Evolutionary conservation across 2,329 filamentous ascomycete species (phyloP).

Genomic region (Claviceps sp.): DNA sequence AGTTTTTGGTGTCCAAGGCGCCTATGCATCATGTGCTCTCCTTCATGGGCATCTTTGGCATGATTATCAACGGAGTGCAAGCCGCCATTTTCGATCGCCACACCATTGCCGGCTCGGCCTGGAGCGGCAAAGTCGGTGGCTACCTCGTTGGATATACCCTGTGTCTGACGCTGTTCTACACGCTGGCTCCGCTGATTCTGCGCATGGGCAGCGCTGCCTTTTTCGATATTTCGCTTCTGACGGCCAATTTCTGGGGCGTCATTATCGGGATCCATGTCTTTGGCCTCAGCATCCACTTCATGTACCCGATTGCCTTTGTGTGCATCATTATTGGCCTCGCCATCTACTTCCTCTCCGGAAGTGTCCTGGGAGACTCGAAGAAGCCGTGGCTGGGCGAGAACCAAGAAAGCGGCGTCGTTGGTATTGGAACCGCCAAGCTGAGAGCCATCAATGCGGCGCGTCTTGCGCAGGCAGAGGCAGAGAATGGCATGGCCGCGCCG

Average conservation of each 20-base stretch:
- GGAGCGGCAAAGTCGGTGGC: slow-evolving; percentile 41
- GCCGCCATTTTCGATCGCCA: slow-evolving; percentile 80
- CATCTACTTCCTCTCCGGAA: slow-evolving; percentile 77
- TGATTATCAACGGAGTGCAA: slow-evolving; percentile 83
- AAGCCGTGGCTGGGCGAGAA: slow-evolving; percentile 91
- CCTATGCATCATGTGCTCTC: slow-evolving; percentile 89
- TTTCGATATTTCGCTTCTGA: slow-evolving; percentile 90
- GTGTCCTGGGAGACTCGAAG: slow-evolving; percentile 69
- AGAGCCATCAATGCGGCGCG: slow-evolving; percentile 50
- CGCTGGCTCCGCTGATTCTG: slow-evolving; percentile 72
- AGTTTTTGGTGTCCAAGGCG: slow-evolving; percentile 78
- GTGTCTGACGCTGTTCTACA: slow-evolving; percentile 74
- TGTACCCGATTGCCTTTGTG: slow-evolving; percentile 94
- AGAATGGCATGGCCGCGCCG: slow-evolving; percentile 10
- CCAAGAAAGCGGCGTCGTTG: slow-evolving; percentile 69
- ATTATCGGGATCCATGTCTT: slow-evolving; percentile 86
- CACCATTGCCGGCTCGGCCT: slow-evolving; percentile 8
- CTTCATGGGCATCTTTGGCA: slow-evolving; percentile 77
- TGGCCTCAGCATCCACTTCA: slow-evolving; percentile 63
- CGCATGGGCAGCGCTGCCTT: slow-evolving; percentile 86
- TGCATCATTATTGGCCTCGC: slow-evolving; percentile 77
- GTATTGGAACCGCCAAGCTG: slow-evolving; percentile 74
- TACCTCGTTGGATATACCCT: slow-evolving; percentile 88
- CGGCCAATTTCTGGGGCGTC: slow-evolving; percentile 93
- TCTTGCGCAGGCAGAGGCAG: slow-evolving; percentile 21